phyloP scores from a whole-genome alignment of 2,329 filamentous ascomycete genomes.

The Sphaerulina vaccinii region DNA sequence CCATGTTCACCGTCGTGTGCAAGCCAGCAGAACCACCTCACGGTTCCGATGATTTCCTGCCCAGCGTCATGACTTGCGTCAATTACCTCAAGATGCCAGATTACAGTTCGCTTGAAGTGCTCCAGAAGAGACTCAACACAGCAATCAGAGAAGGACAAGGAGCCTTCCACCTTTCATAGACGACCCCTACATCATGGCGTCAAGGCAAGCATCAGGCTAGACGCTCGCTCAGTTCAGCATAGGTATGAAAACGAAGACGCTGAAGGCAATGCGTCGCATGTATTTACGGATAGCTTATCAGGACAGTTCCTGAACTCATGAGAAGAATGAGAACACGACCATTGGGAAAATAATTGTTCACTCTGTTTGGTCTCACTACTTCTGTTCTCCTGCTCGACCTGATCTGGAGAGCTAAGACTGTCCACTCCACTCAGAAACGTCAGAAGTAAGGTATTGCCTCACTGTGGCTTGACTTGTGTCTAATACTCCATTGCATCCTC shows the following conservation, averaged over 20 bases:
- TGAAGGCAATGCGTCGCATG: constrained; percentile 1
- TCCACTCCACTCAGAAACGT: too few species aligned
- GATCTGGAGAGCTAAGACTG: too few species aligned
- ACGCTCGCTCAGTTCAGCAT: constrained; percentile 8
- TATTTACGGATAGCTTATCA: constrained; percentile 10
- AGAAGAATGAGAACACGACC: constrained; percentile 7
- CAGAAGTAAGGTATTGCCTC: too few species aligned
- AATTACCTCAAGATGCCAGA: constrained; percentile 98
- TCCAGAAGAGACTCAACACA: constrained; percentile 74
- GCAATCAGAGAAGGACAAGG: constrained; percentile 96
- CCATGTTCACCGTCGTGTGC: constrained; percentile 98
- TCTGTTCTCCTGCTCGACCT: too few species aligned
- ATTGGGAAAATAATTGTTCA: constrained; percentile 4
- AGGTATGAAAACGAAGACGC: constrained; percentile 1
- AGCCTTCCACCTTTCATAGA: constrained; percentile 75
- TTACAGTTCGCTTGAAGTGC: constrained; percentile 74
- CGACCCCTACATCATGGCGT: constrained; percentile 3
- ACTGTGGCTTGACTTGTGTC: too few species aligned
- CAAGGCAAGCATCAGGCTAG: background rate
- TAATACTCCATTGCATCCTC: constrained; percentile 49
- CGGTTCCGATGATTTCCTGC: constrained; percentile 94
- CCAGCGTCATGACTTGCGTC: constrained; percentile 99
- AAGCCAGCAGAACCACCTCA: constrained; percentile 96
- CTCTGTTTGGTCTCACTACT: too few species aligned
- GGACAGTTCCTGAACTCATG: constrained; percentile 7